Base-by-base conservation (phyloP, 2,329 filamentous ascomycete species). In the Diplocarpon mali region DNA sequence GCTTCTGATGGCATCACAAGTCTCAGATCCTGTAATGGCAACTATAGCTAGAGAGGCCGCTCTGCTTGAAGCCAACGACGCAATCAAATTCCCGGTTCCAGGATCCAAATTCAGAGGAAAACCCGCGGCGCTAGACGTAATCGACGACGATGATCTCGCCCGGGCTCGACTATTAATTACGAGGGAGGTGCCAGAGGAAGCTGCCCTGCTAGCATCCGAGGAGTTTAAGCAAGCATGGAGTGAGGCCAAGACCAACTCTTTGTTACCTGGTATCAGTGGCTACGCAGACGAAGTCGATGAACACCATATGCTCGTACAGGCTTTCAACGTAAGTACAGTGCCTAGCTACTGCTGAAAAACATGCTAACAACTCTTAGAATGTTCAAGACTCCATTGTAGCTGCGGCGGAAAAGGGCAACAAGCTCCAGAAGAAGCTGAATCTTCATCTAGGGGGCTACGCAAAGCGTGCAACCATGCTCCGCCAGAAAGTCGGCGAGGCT, bases 401-500 rank as follows among this genome's bases (percentile, higher is more conserved):
- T 2, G 78, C 80, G 0, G 92, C 89, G 2, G 81, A 90, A 55
- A 75, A 81, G 46, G 85, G 85, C 43, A 86, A 87, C 60, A 93
- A 90, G 64, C 69, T 94, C 1, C 89, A 96, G 66, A 95, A 95
- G 75, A 95, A 92, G 65, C 75, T 98, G n/a, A 72, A 73, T 0
- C 71, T 94, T 43, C 82, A 92, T 57, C 78, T 94, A 2, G 89
- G 89, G 17, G 92, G 92, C 12, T 98, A 98, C 66, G 81, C 89
- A 62, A 80, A 88, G 55, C 83, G 92, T 28, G 80, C 86, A 29
- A 88, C 88, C 64, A 80, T 78, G 55, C 73, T 98, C 20, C 76
- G 79, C 16, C 75, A 80, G 48, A 96, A 95, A 68, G 85, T 93
- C 50, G 65, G 67, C 14, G 84, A 88, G 53, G 85, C 87, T 1